Evolutionary conservation across 2,329 filamentous ascomycete species (phyloP).

Genomic region (Aureobasidium melanogenum): DNA sequence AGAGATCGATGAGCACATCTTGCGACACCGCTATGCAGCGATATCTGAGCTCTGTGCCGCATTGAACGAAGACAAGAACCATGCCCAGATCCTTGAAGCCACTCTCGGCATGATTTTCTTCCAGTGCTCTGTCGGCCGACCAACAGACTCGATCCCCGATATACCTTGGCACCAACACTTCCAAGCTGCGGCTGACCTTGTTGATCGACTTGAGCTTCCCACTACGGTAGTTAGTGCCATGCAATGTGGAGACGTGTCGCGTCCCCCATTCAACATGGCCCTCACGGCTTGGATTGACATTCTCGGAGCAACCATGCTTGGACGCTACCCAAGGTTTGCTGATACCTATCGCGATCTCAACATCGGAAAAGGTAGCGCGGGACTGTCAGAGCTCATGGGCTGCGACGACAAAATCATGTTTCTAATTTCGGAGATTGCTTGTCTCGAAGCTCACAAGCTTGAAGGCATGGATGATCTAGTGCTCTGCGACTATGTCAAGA

Average conservation of each 20-base stretch:
- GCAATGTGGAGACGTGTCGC: constrained; percentile 32
- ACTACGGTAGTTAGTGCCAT: constrained; percentile 48
- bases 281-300: constrained; percentile 95
- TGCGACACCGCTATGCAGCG: constrained; percentile 82
- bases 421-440: constrained; percentile 93
- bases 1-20: constrained; percentile 80
- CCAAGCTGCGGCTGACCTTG: constrained; percentile 76
- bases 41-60: constrained; percentile 79
- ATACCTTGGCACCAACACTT: constrained; percentile 98
- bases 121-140: constrained; percentile 81
- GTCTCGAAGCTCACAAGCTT: constrained; percentile 79
- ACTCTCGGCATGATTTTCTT: constrained; percentile 94
- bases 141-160: constrained; percentile 76
- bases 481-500: constrained; percentile 80
- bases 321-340: constrained; percentile 76
- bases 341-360: constrained; percentile 96
- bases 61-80: constrained; percentile 69
- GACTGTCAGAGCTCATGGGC: constrained; percentile 88
- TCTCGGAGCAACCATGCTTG: constrained; percentile 84
- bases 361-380: constrained; percentile 55
- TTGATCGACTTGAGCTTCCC: constrained; percentile 75
- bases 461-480: constrained; percentile 76
- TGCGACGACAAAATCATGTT: constrained; percentile 98
- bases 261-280: constrained; percentile 90
- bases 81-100: constrained; percentile 82